phyloP scores from a whole-genome alignment of 805 yeast species.

The Saccharomycopsis babjevae region DNA sequence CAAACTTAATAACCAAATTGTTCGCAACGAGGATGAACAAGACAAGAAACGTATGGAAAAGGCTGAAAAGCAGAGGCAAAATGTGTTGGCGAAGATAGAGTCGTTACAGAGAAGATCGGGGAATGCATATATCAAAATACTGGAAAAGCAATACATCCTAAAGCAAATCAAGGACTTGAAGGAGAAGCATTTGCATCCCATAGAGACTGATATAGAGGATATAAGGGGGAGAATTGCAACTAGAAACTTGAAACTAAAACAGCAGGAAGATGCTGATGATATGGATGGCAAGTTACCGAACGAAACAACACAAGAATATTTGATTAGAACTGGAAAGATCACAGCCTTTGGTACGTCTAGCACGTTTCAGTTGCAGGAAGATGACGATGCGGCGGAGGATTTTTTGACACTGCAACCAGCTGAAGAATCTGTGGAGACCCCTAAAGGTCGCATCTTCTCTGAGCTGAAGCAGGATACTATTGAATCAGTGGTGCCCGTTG shows the following conservation, averaged over 20 bases:
- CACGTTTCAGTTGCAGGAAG: conserved; percentile 38
- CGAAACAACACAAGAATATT: conserved; percentile 72
- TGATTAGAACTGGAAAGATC: conserved; percentile 82
- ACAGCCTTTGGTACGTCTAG: conserved; percentile 81
- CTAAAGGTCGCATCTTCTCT: neutral
- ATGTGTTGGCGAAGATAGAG: conserved; percentile 34
- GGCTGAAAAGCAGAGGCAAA: conserved; percentile 39
- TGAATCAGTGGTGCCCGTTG: conserved; percentile 21
- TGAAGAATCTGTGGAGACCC: neutral
- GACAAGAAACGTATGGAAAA: conserved; percentile 72
- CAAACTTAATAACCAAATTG: conserved; percentile 54
- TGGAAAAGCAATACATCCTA: conserved; percentile 45
- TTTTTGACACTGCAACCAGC: conserved; percentile 20
- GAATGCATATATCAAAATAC: conserved; percentile 50
- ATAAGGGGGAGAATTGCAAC: conserved; percentile 37
- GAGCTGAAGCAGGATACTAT: conserved; percentile 2
- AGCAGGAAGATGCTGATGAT: neutral
- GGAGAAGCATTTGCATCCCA: conserved; percentile 39
- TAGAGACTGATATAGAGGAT: conserved; percentile 55
- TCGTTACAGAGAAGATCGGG: conserved; percentile 38
- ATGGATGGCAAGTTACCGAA: conserved; percentile 40
- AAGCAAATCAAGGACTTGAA: conserved; percentile 45
- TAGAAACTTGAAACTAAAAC: conserved; percentile 21
- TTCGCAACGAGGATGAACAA: conserved; percentile 53
- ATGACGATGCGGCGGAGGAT: conserved; percentile 19